These are phyloP conservation scores for Papilionanthe hybrid DNA, from an alignment of 116 monocot species.

Conservation along the genomic window DNA sequence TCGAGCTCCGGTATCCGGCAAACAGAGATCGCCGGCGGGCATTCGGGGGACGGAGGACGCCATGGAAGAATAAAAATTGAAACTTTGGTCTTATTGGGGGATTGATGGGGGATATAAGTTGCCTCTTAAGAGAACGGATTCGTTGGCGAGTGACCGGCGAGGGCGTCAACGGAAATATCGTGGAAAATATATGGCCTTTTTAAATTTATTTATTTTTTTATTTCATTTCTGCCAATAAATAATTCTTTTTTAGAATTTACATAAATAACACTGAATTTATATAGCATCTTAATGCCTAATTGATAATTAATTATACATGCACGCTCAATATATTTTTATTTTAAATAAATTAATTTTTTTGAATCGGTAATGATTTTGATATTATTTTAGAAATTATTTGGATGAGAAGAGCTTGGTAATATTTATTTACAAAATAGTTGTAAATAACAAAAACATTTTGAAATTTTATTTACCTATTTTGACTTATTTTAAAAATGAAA, in stretches of 20 bases:
- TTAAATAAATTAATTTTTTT: no score
- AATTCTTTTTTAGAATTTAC: no score
- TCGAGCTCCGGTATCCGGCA: neutral
- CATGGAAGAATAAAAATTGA: constrained; percentile 3
- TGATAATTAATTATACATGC: no score
- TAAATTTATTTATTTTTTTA: neutral
- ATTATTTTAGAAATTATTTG: no score
- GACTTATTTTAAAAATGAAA: no score
- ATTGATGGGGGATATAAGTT: neutral
- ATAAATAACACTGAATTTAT: no score
- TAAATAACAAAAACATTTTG: no score
- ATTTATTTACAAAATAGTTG: no score
- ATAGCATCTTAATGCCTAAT: no score
- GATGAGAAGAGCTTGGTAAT: no score
- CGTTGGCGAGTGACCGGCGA: neutral
- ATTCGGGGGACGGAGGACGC: constrained; percentile 12
- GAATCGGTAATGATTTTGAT: neutral
- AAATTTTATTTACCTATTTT: no score
- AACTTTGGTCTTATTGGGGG: neutral
- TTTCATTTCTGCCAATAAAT: neutral
- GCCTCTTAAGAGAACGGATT: neutral
- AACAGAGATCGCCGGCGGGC: neutral
- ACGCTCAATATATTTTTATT: no score
- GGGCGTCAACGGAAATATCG: neutral
- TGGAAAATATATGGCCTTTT: neutral